Evolutionary conservation across 768 basidiomycete species (phyloP), one percentile per base, ranked within the genome.

Genomic region (Candolleomyces eurysporus): DNA sequence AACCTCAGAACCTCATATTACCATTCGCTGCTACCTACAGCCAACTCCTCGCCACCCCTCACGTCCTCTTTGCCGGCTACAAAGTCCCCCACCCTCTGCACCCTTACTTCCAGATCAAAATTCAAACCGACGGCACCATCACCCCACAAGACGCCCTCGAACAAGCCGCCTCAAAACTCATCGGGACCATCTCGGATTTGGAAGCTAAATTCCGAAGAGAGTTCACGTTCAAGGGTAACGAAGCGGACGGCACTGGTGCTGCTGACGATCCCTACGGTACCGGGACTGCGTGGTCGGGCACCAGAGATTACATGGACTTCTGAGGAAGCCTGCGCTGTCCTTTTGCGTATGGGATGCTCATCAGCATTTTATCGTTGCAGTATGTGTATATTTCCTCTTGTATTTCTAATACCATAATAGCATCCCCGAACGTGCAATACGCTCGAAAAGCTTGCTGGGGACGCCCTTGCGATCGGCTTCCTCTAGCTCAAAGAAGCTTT

Each of bases 11-110:
- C 26, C 50, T 32, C 48, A 1, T 36, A 48, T n/a, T 14, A 31
- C 52, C 51, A 48, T 45, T 50, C 63, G 50, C 43, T 50, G 31
- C 48, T 91, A 94, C 95, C 22, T 32, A 51, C 71, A 97, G 96
- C 3, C 94, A 99, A 82, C 88, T 98, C 31, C 87, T 98, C 39
- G 76, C 88, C 8, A 90, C 91, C 84, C 90, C 92, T 6, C 82
- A 88, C 65, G 87, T 98, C 65, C 87, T 95, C 63, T 98, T 98
- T 71, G 96, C 96, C 1, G 97, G 97, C 1, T 98, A 98, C 87
- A 98, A 72, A 46, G 57, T 39, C 57, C 7, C 22, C 55, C 57
- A 32, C 69, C 96, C 97, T 1, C 86, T 96, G 21, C 93, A 97
- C 64, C 94, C 96, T 7, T 84, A 95, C 72, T 96, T 98, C 76